Conservation (phyloP, 2,329 filamentous ascomycete genomes). For the Pleoardoris graminearum region DNA sequence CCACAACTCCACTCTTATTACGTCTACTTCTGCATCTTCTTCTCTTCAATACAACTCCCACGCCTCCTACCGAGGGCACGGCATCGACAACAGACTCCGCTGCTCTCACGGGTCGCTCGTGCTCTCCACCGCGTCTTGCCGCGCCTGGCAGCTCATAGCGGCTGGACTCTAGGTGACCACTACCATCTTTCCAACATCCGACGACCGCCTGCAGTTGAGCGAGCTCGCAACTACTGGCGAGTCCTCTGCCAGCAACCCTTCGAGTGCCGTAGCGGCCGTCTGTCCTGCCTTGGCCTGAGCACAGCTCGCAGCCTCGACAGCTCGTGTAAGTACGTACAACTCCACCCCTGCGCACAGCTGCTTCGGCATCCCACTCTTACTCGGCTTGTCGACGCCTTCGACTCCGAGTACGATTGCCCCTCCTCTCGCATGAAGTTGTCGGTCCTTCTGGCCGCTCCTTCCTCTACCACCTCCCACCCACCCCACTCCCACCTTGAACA, state of each 20-base stretch:
- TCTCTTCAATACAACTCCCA: conserved; percentile 11
- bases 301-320: background rate
- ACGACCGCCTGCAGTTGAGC: background rate
- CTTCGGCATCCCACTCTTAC: background rate
- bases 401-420: background rate
- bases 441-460: background rate
- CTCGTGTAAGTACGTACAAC: conserved; percentile 1
- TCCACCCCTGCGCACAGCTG: background rate
- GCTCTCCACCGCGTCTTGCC: background rate
- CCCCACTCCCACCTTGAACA: background rate
- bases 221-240: background rate
- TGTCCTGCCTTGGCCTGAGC: background rate
- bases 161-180: background rate
- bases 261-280: background rate
- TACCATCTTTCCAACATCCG: background rate
- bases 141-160: background rate
- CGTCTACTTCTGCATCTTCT: conserved; percentile 6
- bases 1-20: conserved; percentile 5
- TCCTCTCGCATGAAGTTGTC: background rate
- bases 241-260: background rate
- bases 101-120: background rate
- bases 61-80: conserved; percentile 2
- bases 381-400: background rate
- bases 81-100: conserved; percentile 6
- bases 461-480: background rate